Percentiles rank a stretch among this genome's conserved stretches.
These are phyloP conservation scores for Zymoseptoria tritici DNA, from an alignment of 2,329 filamentous ascomycete genomes.

Conservation along the genomic window DNA sequence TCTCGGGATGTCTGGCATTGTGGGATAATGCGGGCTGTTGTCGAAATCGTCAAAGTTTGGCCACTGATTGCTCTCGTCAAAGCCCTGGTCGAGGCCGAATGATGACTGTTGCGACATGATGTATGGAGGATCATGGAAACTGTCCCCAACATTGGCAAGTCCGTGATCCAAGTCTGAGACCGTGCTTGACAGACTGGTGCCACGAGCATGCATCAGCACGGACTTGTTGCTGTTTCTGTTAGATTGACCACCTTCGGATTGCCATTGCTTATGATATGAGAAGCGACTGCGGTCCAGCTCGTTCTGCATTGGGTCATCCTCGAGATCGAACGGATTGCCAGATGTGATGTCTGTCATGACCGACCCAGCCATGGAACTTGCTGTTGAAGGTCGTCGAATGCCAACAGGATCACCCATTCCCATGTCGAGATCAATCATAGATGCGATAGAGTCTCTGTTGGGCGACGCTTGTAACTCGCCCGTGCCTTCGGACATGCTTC, in stretches of 20 bases:
- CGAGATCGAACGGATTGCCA: slow-evolving; percentile 44
- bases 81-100: neutral
- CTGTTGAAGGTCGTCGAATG: slow-evolving; percentile 37
- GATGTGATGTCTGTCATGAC: slow-evolving; percentile 34
- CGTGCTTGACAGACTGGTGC: slow-evolving; percentile 27
- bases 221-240: slow-evolving; percentile 24
- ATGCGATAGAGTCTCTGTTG: slow-evolving; percentile 29
- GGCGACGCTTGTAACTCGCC: slow-evolving; percentile 5
- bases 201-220: slow-evolving; percentile 27
- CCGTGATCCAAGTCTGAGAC: slow-evolving; percentile 23
- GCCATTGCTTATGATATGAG: slow-evolving; percentile 31
- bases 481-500: slow-evolving; percentile 30
- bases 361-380: slow-evolving; percentile 31
- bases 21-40: slow-evolving; percentile 9
- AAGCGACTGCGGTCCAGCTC: slow-evolving; percentile 26
- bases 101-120: neutral
- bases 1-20: slow-evolving; percentile 7
- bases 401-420: slow-evolving; percentile 31
- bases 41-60: slow-evolving; percentile 16
- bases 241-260: slow-evolving; percentile 26
- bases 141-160: neutral
- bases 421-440: slow-evolving; percentile 41
- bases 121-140: neutral
- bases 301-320: slow-evolving; percentile 31
- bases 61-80: slow-evolving; percentile 12